Base-by-base conservation (phyloP, 2,329 filamentous ascomycete species). In the Fusarium dlaminii region DNA sequence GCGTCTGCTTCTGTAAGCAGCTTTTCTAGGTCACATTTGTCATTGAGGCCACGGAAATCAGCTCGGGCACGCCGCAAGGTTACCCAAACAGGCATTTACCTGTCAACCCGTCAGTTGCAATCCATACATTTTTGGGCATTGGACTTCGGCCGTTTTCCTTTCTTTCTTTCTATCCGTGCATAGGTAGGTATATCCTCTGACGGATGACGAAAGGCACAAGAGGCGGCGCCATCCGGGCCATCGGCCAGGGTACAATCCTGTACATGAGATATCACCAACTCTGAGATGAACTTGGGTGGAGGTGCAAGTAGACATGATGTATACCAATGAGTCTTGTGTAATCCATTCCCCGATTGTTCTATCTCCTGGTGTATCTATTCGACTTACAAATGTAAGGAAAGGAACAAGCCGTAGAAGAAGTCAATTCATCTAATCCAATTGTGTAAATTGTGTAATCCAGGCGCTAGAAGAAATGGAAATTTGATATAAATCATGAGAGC, bases 321-420 rank as follows among this genome's bases (percentile, higher is more conserved):
- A 61, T 36, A 30, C 14, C 11, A 9, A 45, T 39, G 18, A 32
- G 37, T 52, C 24, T 59, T 29, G 39, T 49, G 45, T 62, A 70
- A 70, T 59, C 36, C 13, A 30, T 43, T 48, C 42, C 42, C 57
- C 49, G 27, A 30, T 20, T 43, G 27, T 59, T 55, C 34, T 36
- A 48, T 55, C 32, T 37, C 52, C 34, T 43, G 27, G 22, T 64
- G n/a, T 57, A 29, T 24, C 46, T 30, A 20, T 69, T 49, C 39
- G 37, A 74, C 71, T 74, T 66, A 74, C 71, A 66, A 74, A 74
- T 74, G 43, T 36, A 63, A 66, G 52, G 54, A 65, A 72, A 58
- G 40, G 43, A 58, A 58, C 48, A 32, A 66, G n/a, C 30, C 52
- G 24, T 65, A 11, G 48, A 63, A 62, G 36, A 69, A 66, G 40